Base-by-base conservation (phyloP, 306 rosid species). In the Hippophae gyantsensis region DNA sequence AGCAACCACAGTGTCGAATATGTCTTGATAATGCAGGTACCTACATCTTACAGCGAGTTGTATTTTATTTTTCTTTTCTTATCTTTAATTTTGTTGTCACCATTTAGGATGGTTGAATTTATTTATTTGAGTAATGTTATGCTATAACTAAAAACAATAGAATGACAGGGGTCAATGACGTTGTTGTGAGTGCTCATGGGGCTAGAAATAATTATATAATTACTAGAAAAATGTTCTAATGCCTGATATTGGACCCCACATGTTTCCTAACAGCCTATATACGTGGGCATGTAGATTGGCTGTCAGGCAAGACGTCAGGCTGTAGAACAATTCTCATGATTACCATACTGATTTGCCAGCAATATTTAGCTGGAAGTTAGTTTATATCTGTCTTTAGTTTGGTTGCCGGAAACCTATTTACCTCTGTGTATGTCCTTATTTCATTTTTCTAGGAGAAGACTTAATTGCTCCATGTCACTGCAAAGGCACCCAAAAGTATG, bases 401-500 rank as follows among this genome's bases (percentile, higher is more conserved):
- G 40, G 23, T 44, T 8, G 55, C 58, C 14, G 25, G 25, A 55
- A 43, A 62, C 32, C 8, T 43, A 63, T 13, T 38, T 32, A 32
- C 63, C 65, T 61, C 9, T 65, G 10, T 2, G 42, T 47, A 10
- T 70, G 42, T 6, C 14, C 54, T 32, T 48, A 42, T 66, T 51
- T 71, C 5, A 43, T 76, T 27, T 7, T 43, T 72, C 65, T 81
- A 90, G 98, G 95, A 59, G 89, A 88, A 75, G 95, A 92, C 78
- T 64, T 92, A 61, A 92, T 92, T 68, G 96, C 99, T 51, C 97
- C 99, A 4, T 92, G 99, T 75, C 86, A 83, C 80, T 92, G 99
- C 84, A 92, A 83, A 86, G 99, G 99, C 69, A 92, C 99, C 9
- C 99, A 92, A 73, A 92, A 92, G 73, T 80, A 79, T 61, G 95